These are phyloP conservation scores for Exophiala bonariae DNA, from an alignment of 2,329 filamentous ascomycete genomes.

Conservation along the genomic window DNA sequence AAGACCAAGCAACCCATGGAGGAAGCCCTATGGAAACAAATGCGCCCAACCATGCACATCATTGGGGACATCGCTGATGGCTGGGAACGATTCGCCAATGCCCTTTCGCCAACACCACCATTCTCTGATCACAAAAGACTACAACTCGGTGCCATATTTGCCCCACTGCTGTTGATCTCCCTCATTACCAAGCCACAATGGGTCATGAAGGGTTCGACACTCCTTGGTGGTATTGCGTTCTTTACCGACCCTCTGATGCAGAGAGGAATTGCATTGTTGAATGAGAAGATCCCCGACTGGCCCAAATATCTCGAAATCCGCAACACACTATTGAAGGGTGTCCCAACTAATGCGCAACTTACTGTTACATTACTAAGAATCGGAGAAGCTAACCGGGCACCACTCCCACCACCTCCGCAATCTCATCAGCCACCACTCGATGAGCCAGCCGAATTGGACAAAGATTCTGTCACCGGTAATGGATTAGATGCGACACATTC, in stretches of 20 bases:
- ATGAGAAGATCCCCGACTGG: slow-evolving; percentile 65
- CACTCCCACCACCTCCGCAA: slow-evolving; percentile 64
- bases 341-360: slow-evolving; percentile 84
- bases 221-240: slow-evolving; percentile 71
- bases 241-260: slow-evolving; percentile 76
- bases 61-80: slow-evolving; percentile 61
- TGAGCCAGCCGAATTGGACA: slow-evolving; percentile 52
- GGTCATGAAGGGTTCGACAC: slow-evolving; percentile 64
- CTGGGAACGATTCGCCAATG: slow-evolving; percentile 63
- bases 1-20: slow-evolving; percentile 79
- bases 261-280: slow-evolving; percentile 54
- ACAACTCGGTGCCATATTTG: slow-evolving; percentile 54
- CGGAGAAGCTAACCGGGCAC: slow-evolving; percentile 77
- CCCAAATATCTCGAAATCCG: slow-evolving; percentile 71
- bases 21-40: slow-evolving; percentile 73
- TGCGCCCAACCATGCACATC: slow-evolving; percentile 70
- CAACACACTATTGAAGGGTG: slow-evolving; percentile 73
- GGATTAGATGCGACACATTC: slow-evolving; percentile 62
- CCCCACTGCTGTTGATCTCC: slow-evolving; percentile 54
- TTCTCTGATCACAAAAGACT: slow-evolving; percentile 60
- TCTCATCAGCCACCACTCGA: slow-evolving; percentile 48
- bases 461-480: slow-evolving; percentile 54
- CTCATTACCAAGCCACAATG: slow-evolving; percentile 59
- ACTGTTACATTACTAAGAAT: slow-evolving; percentile 78
- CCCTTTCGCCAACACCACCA: slow-evolving; percentile 63